Conservation (phyloP, 345 rosid species). For the Eucalyptus grandis region DNA sequence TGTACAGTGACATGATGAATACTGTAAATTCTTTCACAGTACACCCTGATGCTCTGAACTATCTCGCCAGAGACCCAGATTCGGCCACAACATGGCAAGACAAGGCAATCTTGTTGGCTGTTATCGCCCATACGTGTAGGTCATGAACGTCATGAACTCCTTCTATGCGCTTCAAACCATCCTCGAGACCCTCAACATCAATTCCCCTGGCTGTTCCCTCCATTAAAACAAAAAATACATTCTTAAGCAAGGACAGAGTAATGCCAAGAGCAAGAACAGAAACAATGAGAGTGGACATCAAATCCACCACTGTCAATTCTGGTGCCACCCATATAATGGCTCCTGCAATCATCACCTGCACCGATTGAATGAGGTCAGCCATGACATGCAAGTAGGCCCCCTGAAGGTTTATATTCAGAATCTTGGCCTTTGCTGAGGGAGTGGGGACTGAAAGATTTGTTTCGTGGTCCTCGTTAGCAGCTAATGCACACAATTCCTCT, state of each 20-base stretch:
- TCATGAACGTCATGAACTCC: constrained; percentile 55
- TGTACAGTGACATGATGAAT: constrained; percentile 67
- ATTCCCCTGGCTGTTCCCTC: constrained; percentile 48
- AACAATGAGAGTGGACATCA: constrained; percentile 52
- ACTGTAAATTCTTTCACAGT: constrained; percentile 34
- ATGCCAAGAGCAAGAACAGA: constrained; percentile 38
- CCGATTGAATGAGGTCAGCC: constrained; percentile 68
- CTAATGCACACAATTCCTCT: background rate
- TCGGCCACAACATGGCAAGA: constrained; percentile 60
- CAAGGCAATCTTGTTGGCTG: constrained; percentile 45
- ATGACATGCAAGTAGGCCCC: constrained; percentile 73
- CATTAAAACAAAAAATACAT: constrained; percentile 47
- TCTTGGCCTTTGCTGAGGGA: constrained; percentile 4
- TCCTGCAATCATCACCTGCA: constrained; percentile 73
- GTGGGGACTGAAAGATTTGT: constrained; percentile 7
- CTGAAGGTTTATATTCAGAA: constrained; percentile 57
- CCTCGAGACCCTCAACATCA: constrained; percentile 24
- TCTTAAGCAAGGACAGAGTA: constrained; percentile 51
- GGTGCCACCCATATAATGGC: constrained; percentile 56
- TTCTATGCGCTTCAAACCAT: constrained; percentile 25
- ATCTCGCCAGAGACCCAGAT: constrained; percentile 34
- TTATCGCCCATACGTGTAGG: constrained; percentile 76
- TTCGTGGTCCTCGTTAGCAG: constrained; percentile 12
- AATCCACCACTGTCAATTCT: constrained; percentile 48
- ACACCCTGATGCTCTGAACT: constrained; percentile 30